These are phyloP conservation scores for Hypoxylon sp. DNA, from an alignment of 2,329 filamentous ascomycete species.

Conservation along the genomic window DNA sequence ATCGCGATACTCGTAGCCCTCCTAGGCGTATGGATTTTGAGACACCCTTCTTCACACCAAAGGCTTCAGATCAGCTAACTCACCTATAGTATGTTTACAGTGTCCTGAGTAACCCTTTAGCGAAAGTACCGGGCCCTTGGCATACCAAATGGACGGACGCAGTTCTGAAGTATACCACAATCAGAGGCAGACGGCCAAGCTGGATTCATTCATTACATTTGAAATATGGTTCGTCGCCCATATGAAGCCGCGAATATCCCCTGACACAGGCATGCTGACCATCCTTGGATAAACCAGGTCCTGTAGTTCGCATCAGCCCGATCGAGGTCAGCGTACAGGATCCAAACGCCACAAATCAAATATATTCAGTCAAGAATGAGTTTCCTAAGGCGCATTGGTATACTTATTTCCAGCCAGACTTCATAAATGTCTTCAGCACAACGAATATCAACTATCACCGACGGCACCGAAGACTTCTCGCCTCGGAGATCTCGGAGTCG, in stretches of 20 bases:
- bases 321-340: constrained; percentile 50
- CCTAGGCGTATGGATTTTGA: constrained; percentile 25
- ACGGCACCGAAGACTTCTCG: constrained; percentile 60
- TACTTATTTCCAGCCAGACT: constrained; percentile 24
- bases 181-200: constrained; percentile 38
- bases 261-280: background rate
- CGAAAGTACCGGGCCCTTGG: constrained; percentile 49
- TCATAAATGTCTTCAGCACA: constrained; percentile 59
- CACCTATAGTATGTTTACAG: constrained; percentile 28
- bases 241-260: background rate
- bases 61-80: constrained; percentile 19
- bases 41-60: background rate
- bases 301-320: constrained; percentile 50
- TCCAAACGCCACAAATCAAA: constrained; percentile 44
- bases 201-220: constrained; percentile 49
- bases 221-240: constrained; percentile 45
- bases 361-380: constrained; percentile 52
- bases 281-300: constrained; percentile 37
- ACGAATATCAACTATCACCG: constrained; percentile 59
- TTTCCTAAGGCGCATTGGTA: constrained; percentile 53
- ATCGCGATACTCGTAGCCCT: constrained; percentile 17
- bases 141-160: constrained; percentile 47
- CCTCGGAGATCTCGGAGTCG: constrained; percentile 58
- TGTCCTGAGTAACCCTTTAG: constrained; percentile 43
- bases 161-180: constrained; percentile 33